Base-by-base conservation (phyloP, 2,329 filamentous ascomycete genomes). In the Aquanectria penicillioides region DNA sequence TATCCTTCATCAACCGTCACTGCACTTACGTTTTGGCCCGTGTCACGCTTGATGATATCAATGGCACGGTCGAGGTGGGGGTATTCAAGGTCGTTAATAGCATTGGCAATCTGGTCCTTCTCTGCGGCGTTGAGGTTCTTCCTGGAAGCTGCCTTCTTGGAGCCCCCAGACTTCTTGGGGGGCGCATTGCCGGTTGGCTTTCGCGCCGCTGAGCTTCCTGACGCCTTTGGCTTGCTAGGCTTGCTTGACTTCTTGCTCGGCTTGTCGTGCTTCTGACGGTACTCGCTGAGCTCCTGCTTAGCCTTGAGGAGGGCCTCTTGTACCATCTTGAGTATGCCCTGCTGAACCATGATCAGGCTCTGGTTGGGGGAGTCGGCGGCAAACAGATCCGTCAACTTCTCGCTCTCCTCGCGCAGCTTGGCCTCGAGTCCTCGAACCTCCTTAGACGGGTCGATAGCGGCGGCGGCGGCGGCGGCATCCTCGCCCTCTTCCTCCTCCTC, bases 101-200 rank as follows among this genome's bases (percentile, higher is more conserved):
- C 91, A 57, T 90, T 89, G 2, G 93, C 94, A 57, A 99, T 96
- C 65, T 94, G 87, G 57, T 95, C 92, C 81, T 98, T 98, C 77
- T 99, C 93, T 4, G 89, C 83, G 58, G 87, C 89, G 38, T 93
- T 87, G 70, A 91, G 86, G 51, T 84, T 84, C 71, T 76, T 79
- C 69, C 79, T 80, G 6, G 71, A 52, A 0, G 75, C 71, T 4
- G 77, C 69, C 69, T 84, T 84, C 73, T 86, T 80, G 57, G 73
- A 70, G 29, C 73, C 71, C 28, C 72, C 68, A 2, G 72, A 58
- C 57, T 79, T 78, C 68, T 77, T 78, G 4, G 74, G 62, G 3
- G 72, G 54, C 0, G 73, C 62, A 4, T 72, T 71, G 17, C 73
- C 72, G 11, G 74, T 69, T 1, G 76, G 69, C 71, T 85, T 86